These are phyloP conservation scores for Mortierella hygrophila DNA, from an alignment of 192 early-diverging fungal species.

Conservation along the genomic window DNA sequence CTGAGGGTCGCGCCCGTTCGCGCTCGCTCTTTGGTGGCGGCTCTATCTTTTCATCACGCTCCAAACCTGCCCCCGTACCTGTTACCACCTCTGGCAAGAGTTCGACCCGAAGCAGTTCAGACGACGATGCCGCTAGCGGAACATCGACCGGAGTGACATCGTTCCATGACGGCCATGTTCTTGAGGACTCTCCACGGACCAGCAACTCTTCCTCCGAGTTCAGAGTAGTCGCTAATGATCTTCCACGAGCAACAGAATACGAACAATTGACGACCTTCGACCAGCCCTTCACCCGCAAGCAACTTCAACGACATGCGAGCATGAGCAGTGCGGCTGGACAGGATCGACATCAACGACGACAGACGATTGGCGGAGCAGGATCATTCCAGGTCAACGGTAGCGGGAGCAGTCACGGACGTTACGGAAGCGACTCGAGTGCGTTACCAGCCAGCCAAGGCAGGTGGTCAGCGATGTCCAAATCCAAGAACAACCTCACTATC, in stretches of 20 bases:
- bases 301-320: conserved; percentile 37
- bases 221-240: conserved; percentile 14
- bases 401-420: conserved; percentile 31
- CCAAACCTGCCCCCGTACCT: conserved; percentile 13
- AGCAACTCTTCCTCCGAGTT: conserved; percentile 43
- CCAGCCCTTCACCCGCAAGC: conserved; percentile 33
- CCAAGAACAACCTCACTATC: conserved; percentile 12
- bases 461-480: conserved; percentile 14
- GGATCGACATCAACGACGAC: conserved; percentile 40
- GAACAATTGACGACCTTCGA: conserved; percentile 49
- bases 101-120: conserved; percentile 38
- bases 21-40: conserved; percentile 24
- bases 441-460: background rate
- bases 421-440: conserved; percentile 37
- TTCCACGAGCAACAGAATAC: conserved; percentile 14
- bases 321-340: conserved; percentile 2
- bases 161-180: conserved; percentile 39
- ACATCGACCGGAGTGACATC: conserved; percentile 16
- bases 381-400: background rate
- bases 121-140: conserved; percentile 35
- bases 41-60: conserved; percentile 13
- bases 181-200: conserved; percentile 40
- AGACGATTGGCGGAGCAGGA: conserved; percentile 32
- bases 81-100: background rate
- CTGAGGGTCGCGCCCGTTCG: conserved; percentile 25